These are phyloP conservation scores for Thelonectria rubi DNA, from an alignment of 2,329 filamentous ascomycete species.

Conservation along the genomic window DNA sequence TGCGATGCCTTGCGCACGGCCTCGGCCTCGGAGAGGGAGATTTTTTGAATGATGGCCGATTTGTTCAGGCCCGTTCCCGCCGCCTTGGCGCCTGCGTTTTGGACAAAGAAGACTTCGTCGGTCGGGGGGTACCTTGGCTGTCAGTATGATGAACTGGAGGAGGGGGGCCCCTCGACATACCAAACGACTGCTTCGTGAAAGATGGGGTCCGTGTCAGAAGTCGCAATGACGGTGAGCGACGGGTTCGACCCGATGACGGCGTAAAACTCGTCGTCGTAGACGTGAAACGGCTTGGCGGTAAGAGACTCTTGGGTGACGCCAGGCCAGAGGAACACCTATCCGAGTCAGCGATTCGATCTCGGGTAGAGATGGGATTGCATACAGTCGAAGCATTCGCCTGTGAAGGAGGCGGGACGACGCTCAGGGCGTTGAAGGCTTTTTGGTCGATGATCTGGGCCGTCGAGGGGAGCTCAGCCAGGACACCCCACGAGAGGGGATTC, in stretches of 20 bases:
- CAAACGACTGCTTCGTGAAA: constrained; percentile 67
- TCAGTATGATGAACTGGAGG: no score
- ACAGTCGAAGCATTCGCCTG: constrained; percentile 36
- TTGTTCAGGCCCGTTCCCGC: constrained; percentile 62
- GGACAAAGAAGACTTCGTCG: constrained; percentile 64
- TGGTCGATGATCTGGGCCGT: constrained; percentile 37
- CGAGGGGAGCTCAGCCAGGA: constrained; percentile 50
- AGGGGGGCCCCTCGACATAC: constrained; percentile 29
- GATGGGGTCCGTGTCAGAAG: constrained; percentile 54
- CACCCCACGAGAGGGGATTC: constrained; percentile 21
- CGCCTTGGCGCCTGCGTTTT: constrained; percentile 57
- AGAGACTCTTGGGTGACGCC: constrained; percentile 37
- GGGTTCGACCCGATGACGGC: constrained; percentile 59
- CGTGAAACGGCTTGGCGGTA: constrained; percentile 35
- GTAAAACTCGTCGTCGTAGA: constrained; percentile 60
- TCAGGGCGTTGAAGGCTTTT: constrained; percentile 35
- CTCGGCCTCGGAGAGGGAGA: constrained; percentile 55
- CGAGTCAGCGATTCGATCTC: fast-evolving
- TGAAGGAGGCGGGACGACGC: constrained; percentile 26
- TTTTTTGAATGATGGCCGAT: constrained; percentile 61
- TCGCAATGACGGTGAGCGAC: constrained; percentile 59
- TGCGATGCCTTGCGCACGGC: constrained; percentile 31
- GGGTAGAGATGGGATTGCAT: neutral
- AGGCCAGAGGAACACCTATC: constrained; percentile 34
- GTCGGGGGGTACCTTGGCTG: constrained; percentile 50